Conservation (phyloP, 768 basidiomycete species). For the Serendipita vermifera region DNA sequence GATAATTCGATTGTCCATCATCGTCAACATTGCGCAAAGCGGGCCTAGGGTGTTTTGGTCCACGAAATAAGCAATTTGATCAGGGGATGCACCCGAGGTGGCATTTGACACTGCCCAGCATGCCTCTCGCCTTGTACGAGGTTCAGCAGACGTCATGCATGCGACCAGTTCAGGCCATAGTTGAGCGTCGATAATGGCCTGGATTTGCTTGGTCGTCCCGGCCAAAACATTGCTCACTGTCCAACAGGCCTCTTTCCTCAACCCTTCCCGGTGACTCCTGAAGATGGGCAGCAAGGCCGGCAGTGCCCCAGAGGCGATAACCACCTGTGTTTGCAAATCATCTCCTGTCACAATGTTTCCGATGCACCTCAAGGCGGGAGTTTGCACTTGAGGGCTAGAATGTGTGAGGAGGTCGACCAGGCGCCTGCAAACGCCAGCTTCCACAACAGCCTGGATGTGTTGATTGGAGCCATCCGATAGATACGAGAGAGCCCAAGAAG, state of each 20-base stretch:
- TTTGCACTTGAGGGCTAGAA: slow-evolving; percentile 73
- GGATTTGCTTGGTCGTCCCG: slow-evolving; percentile 92
- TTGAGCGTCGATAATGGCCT: slow-evolving; percentile 86
- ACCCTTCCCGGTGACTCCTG: slow-evolving; percentile 94
- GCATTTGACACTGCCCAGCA: slow-evolving; percentile 7
- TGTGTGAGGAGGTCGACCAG: slow-evolving; percentile 34
- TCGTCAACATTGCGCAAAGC: slow-evolving; percentile 5
- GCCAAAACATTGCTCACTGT: slow-evolving; percentile 98
- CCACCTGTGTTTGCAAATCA: slow-evolving; percentile 97
- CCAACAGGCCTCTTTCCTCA: slow-evolving; percentile 99
- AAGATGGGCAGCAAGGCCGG: slow-evolving; percentile 86
- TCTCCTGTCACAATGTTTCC: slow-evolving; percentile 99
- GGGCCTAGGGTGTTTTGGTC: slow-evolving; percentile 2
- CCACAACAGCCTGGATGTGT: slow-evolving; percentile 36
- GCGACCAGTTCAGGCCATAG: not conserved
- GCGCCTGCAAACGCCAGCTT: slow-evolving; percentile 32
- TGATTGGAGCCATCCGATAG: slow-evolving; percentile 32
- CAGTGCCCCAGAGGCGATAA: slow-evolving; percentile 94
- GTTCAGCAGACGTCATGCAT: not conserved
- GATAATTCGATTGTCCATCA: slow-evolving; percentile 9
- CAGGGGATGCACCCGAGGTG: slow-evolving; percentile 4
- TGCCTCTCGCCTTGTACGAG: slow-evolving; percentile 4
- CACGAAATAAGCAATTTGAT: slow-evolving; percentile 5
- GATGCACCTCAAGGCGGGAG: slow-evolving; percentile 93
- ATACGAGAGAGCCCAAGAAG: slow-evolving; percentile 38